Percentiles rank a stretch among this genome's conserved stretches.
phyloP scores from a whole-genome alignment of 106 monocot species.

The Chionographis japonica region DNA sequence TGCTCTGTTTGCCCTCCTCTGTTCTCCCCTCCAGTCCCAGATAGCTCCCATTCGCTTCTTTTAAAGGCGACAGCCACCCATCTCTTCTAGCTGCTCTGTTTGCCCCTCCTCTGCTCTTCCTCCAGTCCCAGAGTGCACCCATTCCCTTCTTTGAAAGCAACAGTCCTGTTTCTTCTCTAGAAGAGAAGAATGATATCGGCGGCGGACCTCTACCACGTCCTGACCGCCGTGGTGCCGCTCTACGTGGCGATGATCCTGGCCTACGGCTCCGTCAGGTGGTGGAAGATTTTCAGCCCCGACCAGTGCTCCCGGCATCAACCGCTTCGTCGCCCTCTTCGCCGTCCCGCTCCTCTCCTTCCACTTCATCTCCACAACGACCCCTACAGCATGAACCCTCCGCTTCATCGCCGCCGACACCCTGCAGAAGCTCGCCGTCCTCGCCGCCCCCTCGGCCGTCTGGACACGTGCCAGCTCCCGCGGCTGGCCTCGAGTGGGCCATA shows the following conservation, averaged over 20 bases:
- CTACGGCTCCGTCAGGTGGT: slow-evolving; percentile 55
- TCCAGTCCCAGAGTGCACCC: no score
- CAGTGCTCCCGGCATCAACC: slow-evolving; percentile 66
- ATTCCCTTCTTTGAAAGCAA: no score
- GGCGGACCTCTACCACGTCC: slow-evolving; percentile 42
- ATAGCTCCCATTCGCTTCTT: no score
- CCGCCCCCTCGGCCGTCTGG: slow-evolving; percentile 16
- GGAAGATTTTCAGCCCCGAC: slow-evolving; percentile 47
- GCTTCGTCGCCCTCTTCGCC: slow-evolving; percentile 68
- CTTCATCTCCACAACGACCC: slow-evolving; percentile 72
- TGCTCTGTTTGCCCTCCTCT: no score
- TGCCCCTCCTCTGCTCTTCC: no score
- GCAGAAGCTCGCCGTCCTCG: slow-evolving; percentile 55
- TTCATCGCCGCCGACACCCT: slow-evolving; percentile 70
- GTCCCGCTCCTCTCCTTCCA: slow-evolving; percentile 74
- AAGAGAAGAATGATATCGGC: slow-evolving; percentile 26
- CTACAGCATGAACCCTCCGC: slow-evolving; percentile 55
- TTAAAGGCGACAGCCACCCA: no score
- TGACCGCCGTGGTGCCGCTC: slow-evolving; percentile 46
- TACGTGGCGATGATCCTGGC: slow-evolving; percentile 59
- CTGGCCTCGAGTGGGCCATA: slow-evolving; percentile 37
- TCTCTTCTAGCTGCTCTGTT: no score
- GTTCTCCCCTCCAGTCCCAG: no score
- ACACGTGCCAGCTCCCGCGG: slow-evolving; percentile 14
- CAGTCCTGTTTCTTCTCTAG: not conserved